Evolutionary conservation across 2,329 filamentous ascomycete genomes (phyloP), one percentile per base, ranked within the genome.

Genomic region (Penicillium glabrum): DNA sequence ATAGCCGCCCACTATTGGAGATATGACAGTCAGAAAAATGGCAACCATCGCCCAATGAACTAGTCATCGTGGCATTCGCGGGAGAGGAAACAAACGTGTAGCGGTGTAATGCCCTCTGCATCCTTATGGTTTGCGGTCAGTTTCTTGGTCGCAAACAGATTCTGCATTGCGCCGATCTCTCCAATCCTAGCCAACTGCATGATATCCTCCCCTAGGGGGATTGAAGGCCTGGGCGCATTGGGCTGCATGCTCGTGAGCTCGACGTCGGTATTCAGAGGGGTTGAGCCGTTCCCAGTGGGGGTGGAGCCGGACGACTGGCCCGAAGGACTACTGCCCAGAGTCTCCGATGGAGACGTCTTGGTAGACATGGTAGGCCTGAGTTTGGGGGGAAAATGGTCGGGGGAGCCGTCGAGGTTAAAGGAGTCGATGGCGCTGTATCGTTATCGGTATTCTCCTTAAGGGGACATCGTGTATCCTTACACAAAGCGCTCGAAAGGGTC

Each of bases 101-200:
- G 78, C 61, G 95, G 92, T 41, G 93, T 98, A 72, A 99, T 97
- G 70, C 91, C 92, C 75, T 99, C 92, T 53, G 90, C 89, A 71
- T 99, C 95, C 54, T 83, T 84, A 73, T 92, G 95, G 52, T 86
- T 90, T 49, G 91, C 91, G 73, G 91, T 89, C 73, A 84, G 91
- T 67, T 90, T 91, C 64, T 89, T 89, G 56, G 84, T 85, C 71
- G 93, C 90, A 66, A 97, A 96, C 51, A 99, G 82, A 79, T 88
- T 92, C 79, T 96, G 89, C 81, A 99, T 95, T 52, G 86, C 89
- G 8, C 83, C 80, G 59, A 97, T 85, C 71, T 99, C 92, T 56
- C 96, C 95, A 65, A 96, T 77, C 58, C 95, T 84, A 41, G 95
- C 92, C 72, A 97, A 79, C 79, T 97, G 93, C 93, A 99, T 98